Evolutionary conservation across 2,329 filamentous ascomycete genomes (phyloP).

Genomic region (Beauveria sp.): DNA sequence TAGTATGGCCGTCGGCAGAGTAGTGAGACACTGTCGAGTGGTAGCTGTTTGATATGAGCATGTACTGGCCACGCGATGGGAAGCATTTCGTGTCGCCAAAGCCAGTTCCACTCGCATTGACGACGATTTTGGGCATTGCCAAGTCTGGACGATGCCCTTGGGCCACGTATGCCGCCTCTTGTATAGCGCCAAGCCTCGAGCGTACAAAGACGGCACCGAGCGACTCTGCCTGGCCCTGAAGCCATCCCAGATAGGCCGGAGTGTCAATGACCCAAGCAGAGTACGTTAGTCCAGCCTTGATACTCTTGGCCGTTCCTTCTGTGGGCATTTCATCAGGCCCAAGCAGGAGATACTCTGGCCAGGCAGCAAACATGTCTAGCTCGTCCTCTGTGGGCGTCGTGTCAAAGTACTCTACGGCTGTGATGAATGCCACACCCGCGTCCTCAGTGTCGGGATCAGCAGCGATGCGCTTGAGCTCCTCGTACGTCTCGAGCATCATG

Average conservation of each 20-base stretch:
- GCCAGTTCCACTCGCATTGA: constrained; percentile 5
- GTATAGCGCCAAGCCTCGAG: neutral
- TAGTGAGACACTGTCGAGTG: neutral
- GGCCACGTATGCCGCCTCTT: neutral
- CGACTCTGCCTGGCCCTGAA: neutral
- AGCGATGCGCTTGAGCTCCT: neutral
- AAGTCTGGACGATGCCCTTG: neutral
- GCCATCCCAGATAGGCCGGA: neutral
- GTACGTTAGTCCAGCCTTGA: neutral
- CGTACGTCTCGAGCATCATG: constrained; percentile 1
- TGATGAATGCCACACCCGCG: neutral
- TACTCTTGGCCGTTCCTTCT: neutral
- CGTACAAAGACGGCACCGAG: neutral
- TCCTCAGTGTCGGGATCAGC: neutral
- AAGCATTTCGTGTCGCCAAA: neutral
- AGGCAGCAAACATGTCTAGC: neutral
- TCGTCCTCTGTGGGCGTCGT: neutral
- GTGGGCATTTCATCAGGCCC: neutral
- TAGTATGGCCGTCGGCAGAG: neutral
- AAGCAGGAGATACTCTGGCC: neutral
- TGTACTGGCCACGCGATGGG: neutral
- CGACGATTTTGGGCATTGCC: neutral
- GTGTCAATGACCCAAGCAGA: constrained; percentile 3
- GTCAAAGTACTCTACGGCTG: constrained; percentile 3
- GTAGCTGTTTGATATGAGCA: neutral